Evolutionary conservation across 2,329 filamentous ascomycete genomes (phyloP), one percentile per base, ranked within the genome.

Genomic region (Fusarium austroafricanum): DNA sequence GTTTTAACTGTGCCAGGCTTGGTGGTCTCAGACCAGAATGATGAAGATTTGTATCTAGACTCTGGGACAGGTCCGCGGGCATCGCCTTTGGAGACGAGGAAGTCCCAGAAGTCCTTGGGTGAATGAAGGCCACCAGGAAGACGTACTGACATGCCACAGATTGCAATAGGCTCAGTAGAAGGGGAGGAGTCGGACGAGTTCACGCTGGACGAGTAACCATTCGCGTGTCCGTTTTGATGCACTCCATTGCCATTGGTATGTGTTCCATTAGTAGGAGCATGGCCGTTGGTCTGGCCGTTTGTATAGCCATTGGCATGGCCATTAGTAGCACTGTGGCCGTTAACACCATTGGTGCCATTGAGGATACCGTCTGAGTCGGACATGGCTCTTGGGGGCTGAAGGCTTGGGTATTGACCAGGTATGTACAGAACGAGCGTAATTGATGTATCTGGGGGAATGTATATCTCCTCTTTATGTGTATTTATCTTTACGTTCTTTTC

Each of bases 81-180:
- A 11, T 57, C 54, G 3, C 31, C 21, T 10, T 57, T 57, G 18
- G 29, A 23, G 15, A 57, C 17, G 2, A 57, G 20, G 4, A 57
- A 57, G 2, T 53, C 23, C 54, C 47, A 57, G 8, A 57, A 42
- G 2, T 53, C 37, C 12, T 42, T 21, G 18, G 54, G 54, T 15
- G 46, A 17, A 2, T 57, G 29, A 0, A 57, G 5, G 3, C 54
- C 54, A 1, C 54, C 54, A 2, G 54, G 54, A 0, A 57, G 47
- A 8, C 54, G 54, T 1, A 53, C 18, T 8, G 54, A 35, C 54
- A 57, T 57, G 23, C 54, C 54, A 1, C 54, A 57, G 5, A 57
- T 57, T 6, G 54, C 54, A 17, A 57, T 43, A 5, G 54, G 54
- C 7, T 56, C 54, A 17, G 35, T 37, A 3, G 26, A 2, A 10